Conservation (phyloP, 805 yeast genomes). For the Candida qinlingensis region DNA sequence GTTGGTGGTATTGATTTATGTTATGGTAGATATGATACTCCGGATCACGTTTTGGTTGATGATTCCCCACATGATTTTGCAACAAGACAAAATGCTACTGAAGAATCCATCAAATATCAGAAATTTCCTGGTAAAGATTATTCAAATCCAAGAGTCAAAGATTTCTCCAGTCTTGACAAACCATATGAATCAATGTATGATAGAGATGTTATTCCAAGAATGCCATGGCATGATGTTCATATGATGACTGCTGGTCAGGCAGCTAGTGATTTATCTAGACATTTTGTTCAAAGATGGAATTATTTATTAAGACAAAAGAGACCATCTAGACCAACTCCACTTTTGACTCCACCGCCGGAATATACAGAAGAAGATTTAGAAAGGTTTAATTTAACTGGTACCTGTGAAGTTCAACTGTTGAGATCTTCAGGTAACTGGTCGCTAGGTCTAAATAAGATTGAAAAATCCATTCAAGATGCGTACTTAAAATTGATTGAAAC, state of each 20-base stretch:
- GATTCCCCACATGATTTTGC: conserved; percentile 44
- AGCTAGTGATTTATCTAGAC: conserved; percentile 89
- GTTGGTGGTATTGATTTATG: conserved; percentile 95
- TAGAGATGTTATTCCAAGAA: conserved; percentile 73
- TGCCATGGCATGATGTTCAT: conserved; percentile 99
- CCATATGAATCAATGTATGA: conserved; percentile 94
- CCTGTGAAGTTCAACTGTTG: conserved; percentile 86
- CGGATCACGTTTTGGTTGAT: conserved; percentile 87
- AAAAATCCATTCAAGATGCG: conserved; percentile 88
- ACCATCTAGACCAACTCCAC: conserved; percentile 90
- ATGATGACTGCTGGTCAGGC: conserved; percentile 93
- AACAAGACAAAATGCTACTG: conserved; percentile 27
- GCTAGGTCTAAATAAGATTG: conserved; percentile 77
- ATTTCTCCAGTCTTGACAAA: conserved; percentile 71
- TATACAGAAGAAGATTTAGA: conserved; percentile 66
- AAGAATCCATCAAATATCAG: conserved; percentile 42
- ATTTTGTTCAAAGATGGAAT: conserved; percentile 97
- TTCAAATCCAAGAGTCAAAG: conserved; percentile 91
- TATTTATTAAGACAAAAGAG: conserved; percentile 87
- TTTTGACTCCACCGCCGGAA: conserved; percentile 89
- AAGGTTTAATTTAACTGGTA: conserved; percentile 55
- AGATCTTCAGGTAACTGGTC: conserved; percentile 95
- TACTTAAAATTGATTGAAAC: conserved; percentile 86
- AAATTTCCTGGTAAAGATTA: conserved; percentile 95
- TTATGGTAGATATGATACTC: conserved; percentile 93